A percentile compares a stretch with the other conserved stretches of the same genome.
phyloP scores from a whole-genome alignment of 805 yeast species.

The Nematodospora valgi region DNA sequence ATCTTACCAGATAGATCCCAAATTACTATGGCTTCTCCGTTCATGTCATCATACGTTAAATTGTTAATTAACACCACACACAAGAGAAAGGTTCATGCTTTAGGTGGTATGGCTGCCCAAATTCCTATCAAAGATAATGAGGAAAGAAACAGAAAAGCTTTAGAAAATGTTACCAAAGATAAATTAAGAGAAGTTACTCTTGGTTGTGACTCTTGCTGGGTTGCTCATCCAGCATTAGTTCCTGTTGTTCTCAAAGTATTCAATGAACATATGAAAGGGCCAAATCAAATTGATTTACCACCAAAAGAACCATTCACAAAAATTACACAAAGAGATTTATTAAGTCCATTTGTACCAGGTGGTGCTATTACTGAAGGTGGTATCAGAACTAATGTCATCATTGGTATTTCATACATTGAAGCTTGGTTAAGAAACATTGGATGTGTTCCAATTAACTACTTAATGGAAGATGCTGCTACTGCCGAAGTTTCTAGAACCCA shows the following conservation, averaged over 20 bases:
- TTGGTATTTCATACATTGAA: constrained; percentile 78
- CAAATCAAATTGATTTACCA: constrained; percentile 66
- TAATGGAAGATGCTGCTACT: constrained; percentile 90
- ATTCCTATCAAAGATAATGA: constrained; percentile 75
- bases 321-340: constrained; percentile 55
- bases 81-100: constrained; percentile 76
- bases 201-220: constrained; percentile 90
- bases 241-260: constrained; percentile 70
- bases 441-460: constrained; percentile 79
- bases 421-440: constrained; percentile 84
- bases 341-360: constrained; percentile 59
- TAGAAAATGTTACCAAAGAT: constrained; percentile 71
- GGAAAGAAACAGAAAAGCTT: constrained; percentile 59
- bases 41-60: constrained; percentile 75
- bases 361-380: constrained; percentile 69
- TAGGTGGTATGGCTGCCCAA: constrained; percentile 91
- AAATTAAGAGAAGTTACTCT: constrained; percentile 72
- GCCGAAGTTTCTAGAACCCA: constrained; percentile 85
- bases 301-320: constrained; percentile 49
- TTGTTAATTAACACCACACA: constrained; percentile 72
- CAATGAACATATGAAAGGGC: constrained; percentile 75
- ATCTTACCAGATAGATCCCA: constrained; percentile 76
- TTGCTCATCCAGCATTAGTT: constrained; percentile 82
- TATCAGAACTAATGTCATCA: constrained; percentile 66
- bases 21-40: constrained; percentile 78